These are phyloP conservation scores for Xylaria sp. DNA, from an alignment of 495 filamentous ascomycete genomes.

Conservation along the genomic window DNA sequence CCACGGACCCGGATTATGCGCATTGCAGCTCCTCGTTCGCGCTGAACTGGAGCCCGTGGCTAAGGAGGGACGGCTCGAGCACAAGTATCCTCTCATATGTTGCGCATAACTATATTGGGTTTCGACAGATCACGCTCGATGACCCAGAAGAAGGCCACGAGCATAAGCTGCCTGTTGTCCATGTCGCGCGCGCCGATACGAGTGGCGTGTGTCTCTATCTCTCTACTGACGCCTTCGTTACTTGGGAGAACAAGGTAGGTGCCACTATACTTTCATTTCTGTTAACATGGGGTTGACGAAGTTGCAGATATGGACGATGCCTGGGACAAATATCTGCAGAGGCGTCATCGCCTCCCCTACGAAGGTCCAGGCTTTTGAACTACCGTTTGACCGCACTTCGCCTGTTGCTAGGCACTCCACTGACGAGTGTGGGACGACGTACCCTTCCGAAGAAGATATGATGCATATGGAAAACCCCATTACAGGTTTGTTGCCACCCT, in stretches of 20 bases:
- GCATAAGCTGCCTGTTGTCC: conserved; percentile 38
- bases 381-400: conserved; percentile 36
- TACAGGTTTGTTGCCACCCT: conserved; percentile 39
- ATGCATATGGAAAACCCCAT: conserved; percentile 47
- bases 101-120: conserved; percentile 53
- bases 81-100: conserved; percentile 50
- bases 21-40: conserved; percentile 53
- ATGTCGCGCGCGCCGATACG: conserved; percentile 38
- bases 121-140: conserved; percentile 47
- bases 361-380: conserved; percentile 46
- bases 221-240: conserved; percentile 52
- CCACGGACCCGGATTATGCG: conserved; percentile 47
- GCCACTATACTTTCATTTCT: not conserved
- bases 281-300: conserved; percentile 27
- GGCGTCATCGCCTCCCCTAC: conserved; percentile 52
- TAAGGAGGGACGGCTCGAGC: conserved; percentile 35
- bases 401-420: conserved; percentile 36
- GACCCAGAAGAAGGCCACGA: not conserved
- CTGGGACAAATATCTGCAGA: conserved; percentile 40
- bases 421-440: conserved; percentile 48
- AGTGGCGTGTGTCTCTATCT: conserved; percentile 51
- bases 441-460: conserved; percentile 34
- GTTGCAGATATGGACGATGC: conserved; percentile 46
- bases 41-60: conserved; percentile 54
- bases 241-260: conserved; percentile 54